Conservation (phyloP, 2,329 filamentous ascomycete genomes). For the Orbilia javanica region DNA sequence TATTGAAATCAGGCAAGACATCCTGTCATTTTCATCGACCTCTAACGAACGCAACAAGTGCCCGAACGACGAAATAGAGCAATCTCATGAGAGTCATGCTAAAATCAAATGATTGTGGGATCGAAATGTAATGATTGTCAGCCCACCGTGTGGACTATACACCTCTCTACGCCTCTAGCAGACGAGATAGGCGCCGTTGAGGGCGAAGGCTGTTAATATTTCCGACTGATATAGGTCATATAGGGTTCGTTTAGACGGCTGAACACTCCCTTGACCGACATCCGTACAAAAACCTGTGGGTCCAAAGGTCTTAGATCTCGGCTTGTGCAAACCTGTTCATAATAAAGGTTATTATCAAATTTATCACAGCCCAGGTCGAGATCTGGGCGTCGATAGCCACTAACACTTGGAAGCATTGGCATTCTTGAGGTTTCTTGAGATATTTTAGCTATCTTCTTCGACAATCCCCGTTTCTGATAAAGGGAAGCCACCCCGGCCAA, state of each 20-base stretch:
- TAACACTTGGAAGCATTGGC: constrained; percentile 13
- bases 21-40: neutral
- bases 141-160: too few relatives aligned
- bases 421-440: constrained; percentile 38
- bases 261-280: constrained; percentile 38
- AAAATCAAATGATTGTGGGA: constrained; percentile 52
- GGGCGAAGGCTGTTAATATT: constrained; percentile 30
- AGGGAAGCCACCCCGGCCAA: constrained; percentile 9
- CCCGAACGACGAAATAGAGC: neutral
- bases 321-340: neutral
- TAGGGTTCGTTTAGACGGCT: constrained; percentile 32
- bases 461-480: constrained; percentile 49
- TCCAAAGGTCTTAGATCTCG: constrained; percentile 17
- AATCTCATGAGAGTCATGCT: constrained; percentile 42
- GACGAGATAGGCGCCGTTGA: constrained; percentile 40
- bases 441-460: constrained; percentile 34
- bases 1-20: constrained; percentile 6
- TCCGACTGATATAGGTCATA: constrained; percentile 16
- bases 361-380: constrained; percentile 6
- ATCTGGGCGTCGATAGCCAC: constrained; percentile 20
- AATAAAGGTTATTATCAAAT: neutral
- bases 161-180: neutral
- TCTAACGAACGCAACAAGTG: neutral
- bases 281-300: constrained; percentile 28
- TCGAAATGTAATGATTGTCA: constrained; percentile 39